Base-by-base conservation (phyloP, 208 protist genomes). In the Wallacemonas rigidus region DNA sequence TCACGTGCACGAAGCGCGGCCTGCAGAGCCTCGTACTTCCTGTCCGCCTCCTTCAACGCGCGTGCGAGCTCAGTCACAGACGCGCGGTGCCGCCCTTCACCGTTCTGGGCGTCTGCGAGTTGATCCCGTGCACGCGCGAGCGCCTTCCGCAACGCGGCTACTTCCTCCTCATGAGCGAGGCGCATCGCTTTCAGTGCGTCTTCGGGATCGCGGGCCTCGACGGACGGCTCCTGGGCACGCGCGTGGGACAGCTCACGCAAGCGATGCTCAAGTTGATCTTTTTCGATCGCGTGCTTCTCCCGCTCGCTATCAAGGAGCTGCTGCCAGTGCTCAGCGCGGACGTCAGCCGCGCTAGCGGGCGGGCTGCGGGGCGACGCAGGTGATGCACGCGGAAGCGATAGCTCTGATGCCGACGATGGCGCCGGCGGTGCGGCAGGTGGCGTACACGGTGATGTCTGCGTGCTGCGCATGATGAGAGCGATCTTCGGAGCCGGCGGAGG, bases 321-420 rank as follows among this genome's bases (percentile, higher is more conserved):
- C 12, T 57, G 67, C 81, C 81, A 86, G 64, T 86, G 67, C 6
- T 39, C 68, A 26, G 77, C 61, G 43, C 72, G 77, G 53, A 82
- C 79, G 17, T 43, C 60, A 2, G 81, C 77, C 45, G 69, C 79
- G 64, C 58, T 67, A 41, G n/a, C 38, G 47, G 39, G 3, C 11
- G 47, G 17, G 48, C 6, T 40, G 6, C 47, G 12, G 14, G 6
- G 8, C 38, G 38, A 9, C 50, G 41, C 47, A 6, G 15, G 47
- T 36, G 38, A 26, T 17, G 45, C 8, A 6, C 8, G 45, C 45
- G 45, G 45, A 6, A 12, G 45, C 45, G 45, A 50, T 50, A 12
- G 45, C 45, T 6, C 6, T 35, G 8, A 11, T 4, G 50, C 12
- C 3, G 35, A n/a, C 38, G 17, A 8, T 5, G 15, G 40, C 15